Base-by-base conservation (phyloP, 305 asterid species). In the Fraxinus paxiana region DNA sequence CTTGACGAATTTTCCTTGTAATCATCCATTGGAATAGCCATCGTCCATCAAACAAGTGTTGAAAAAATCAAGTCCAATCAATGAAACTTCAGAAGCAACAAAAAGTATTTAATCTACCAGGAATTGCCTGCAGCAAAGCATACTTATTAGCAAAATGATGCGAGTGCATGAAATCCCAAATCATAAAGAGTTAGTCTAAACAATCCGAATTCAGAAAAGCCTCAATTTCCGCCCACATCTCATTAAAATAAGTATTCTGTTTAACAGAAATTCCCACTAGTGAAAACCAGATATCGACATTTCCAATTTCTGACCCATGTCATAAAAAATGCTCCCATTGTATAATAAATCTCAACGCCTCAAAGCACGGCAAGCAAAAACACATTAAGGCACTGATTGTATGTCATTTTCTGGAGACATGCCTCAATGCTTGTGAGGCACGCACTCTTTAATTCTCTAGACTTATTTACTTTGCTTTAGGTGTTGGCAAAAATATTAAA, bases 21-120 rank as follows among this genome's bases (percentile, higher is more conserved):
- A 84, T 84, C 89, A 85, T 92, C 95, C 98, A 93, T 95, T 82
- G 83, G 85, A 88, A 87, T 77, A 79, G 90, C 90, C 97, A 91
- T 93, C 80, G 83, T 90, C 92, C 95, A 87, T 88, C 87, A 85
- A 90, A 80, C 67, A 70, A 78, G 34, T 63, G 48, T 43, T 72
- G 61, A 37, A 76, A 81, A 81, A 67, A 77, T 46, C 65, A 79
- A 78, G 78, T 84, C 77, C 77, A 73, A 81, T 13, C 48, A 5
- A 38, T 79, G 56, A 74, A 83, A 78, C 86, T 79, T 38, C 35
- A 56, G 56, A 31, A 75, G 59, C 80, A 31, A 77, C 54, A 75
- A 22, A 75, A 82, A 76, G 79, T 89, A 89, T 88, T 46, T 70
- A 81, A 78, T 61, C 87, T 81, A 74, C 71, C 4, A 75, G 71